Evolutionary conservation across 2,329 filamentous ascomycete species (phyloP), one percentile per base, ranked within the genome.

Genomic region (Neurospora crassa): DNA sequence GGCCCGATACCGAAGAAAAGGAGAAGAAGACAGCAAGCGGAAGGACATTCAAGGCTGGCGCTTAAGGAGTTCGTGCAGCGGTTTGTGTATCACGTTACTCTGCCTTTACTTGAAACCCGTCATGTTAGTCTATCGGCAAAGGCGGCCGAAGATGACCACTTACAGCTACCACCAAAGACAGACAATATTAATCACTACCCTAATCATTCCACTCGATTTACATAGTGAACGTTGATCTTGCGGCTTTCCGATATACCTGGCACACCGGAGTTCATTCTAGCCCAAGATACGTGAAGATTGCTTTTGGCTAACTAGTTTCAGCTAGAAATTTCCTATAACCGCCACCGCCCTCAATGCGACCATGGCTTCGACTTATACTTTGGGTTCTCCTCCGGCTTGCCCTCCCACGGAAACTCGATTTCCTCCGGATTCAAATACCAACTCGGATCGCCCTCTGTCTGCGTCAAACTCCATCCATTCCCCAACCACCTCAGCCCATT

Each of bases 21-120:
- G 96, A 99, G 84, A 91, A 93, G 79, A 99, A 99, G 89, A 99
- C 96, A 71, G 96, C 96, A 67, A 98, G 93, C 80, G 96, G 96
- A 75, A 89, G 96, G 78, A 97, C 94, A 63, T 99, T 99, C 88
- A 90, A 86, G 82, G 82, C 73, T 45, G 76, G 75, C 40, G 72
- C 70, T 70, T 76, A 70, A 74, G 68, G 42, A 24, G 20, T 24
- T 70, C 40, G 16, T 68, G 68, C 59, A 24, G 40, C 42, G 16
- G 42, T 70, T 37, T 68, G 59, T 70, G 40, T 41, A 40, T 42
- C 34, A 43, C 29, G 29, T 47, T 63, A n/a, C 53, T 16, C 8
- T 63, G 53, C 29, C 29, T 37, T 63, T 63, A 63, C 24, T n/a
- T 53, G 47, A 29, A 53, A 29, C 14, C 14, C 6, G 2, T 63